Evolutionary conservation across 2,329 filamentous ascomycete species (phyloP).

Genomic region (Xylaria sp.): DNA sequence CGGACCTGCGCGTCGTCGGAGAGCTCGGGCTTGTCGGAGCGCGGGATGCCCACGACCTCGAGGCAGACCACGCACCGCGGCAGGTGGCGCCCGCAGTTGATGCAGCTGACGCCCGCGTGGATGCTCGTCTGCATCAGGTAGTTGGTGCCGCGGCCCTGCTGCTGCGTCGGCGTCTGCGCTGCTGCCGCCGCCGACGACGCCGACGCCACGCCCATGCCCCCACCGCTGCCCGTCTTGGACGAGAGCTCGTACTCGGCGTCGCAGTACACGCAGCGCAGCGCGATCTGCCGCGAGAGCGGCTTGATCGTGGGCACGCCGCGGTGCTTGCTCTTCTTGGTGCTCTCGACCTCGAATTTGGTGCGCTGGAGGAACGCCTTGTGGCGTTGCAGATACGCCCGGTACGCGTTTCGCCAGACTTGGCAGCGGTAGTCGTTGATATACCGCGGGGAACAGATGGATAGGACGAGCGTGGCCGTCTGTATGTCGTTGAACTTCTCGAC

Average conservation of each 20-base stretch:
- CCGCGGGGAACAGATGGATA: conserved; percentile 77
- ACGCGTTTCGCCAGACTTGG: conserved; percentile 76
- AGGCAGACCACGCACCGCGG: conserved; percentile 75
- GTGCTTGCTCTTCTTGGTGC: conserved; percentile 74
- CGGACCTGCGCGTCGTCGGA: conserved; percentile 59
- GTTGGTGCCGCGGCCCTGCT: conserved; percentile 52
- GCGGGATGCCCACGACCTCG: conserved; percentile 72
- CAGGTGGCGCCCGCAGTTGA: conserved; percentile 73
- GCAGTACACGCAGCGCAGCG: conserved; percentile 82
- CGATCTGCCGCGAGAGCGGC: conserved; percentile 74
- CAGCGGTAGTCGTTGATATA: conserved; percentile 83
- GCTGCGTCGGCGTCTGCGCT: conserved; percentile 27
- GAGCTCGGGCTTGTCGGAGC: conserved; percentile 67
- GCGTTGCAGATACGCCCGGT: conserved; percentile 76
- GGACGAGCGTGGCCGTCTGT: conserved; percentile 80
- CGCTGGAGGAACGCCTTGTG: conserved; percentile 80
- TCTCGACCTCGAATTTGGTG: conserved; percentile 81
- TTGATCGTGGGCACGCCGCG: conserved; percentile 72
- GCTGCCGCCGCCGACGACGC: conserved; percentile 13
- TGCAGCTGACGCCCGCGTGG: conserved; percentile 71
- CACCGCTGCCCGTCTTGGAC: conserved; percentile 50
- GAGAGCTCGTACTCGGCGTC: conserved; percentile 66
- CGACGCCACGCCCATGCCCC: conserved; percentile 15
- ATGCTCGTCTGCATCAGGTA: conserved; percentile 68
- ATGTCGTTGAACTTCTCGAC: conserved; percentile 80